These are phyloP conservation scores for Harringtonia aguacate DNA, from an alignment of 2,329 filamentous ascomycete species.

Conservation along the genomic window DNA sequence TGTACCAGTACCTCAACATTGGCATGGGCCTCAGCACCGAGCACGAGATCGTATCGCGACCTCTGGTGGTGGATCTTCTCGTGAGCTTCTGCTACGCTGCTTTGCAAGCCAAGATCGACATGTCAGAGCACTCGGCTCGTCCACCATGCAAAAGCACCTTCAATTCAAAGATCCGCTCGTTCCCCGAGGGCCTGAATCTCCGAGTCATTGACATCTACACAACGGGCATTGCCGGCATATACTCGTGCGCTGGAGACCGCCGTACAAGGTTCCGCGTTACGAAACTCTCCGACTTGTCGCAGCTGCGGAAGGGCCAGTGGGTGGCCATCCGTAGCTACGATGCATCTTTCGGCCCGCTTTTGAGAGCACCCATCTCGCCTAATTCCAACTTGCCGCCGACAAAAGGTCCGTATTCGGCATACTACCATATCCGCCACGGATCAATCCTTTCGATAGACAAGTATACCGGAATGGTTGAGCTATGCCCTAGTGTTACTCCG, in stretches of 20 bases:
- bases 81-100: constrained; percentile 67
- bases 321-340: no score
- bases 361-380: no score
- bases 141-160: no score
- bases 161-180: background rate
- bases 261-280: background rate
- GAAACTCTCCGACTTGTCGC: background rate
- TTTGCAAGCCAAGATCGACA: constrained; percentile 12
- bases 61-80: constrained; percentile 74
- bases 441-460: background rate
- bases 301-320: constrained; percentile 2
- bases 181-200: background rate
- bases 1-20: constrained; percentile 82
- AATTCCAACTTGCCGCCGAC: no score
- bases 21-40: constrained; percentile 80
- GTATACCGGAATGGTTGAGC: no score
- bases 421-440: no score
- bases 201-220: background rate
- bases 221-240: background rate
- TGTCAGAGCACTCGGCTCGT: no score
- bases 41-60: constrained; percentile 69
- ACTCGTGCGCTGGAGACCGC: background rate
- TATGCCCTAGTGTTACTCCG: no score
- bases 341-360: no score
- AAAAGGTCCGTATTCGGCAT: no score